phyloP scores from a whole-genome alignment of 768 basidiomycete species.

The Amanita molliuscula region DNA sequence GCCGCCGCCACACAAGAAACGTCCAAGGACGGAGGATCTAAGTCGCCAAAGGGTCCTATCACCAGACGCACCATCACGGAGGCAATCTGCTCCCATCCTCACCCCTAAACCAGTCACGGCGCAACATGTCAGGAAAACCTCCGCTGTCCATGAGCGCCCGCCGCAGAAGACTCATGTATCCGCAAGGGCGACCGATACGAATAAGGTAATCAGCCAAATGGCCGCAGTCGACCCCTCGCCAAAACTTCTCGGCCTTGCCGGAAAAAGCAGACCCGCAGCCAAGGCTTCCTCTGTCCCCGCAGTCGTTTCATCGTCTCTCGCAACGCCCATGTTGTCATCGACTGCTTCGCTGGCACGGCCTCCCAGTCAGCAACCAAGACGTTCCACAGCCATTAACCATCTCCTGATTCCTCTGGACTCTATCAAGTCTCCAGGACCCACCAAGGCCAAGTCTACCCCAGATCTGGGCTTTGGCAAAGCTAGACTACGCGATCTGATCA shows the following conservation, averaged over 20 bases:
- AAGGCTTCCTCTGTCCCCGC: conserved; percentile 66
- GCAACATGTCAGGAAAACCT: neutral
- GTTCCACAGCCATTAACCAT: neutral
- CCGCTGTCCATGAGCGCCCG: neutral
- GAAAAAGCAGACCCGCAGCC: conserved; percentile 24
- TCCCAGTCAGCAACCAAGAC: conserved; percentile 1
- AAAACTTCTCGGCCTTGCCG: conserved; percentile 10
- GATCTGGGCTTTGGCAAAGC: conserved; percentile 73
- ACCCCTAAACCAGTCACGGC: neutral
- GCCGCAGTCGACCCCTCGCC: neutral
- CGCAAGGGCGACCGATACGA: neutral
- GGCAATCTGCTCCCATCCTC: neutral
- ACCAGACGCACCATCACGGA: neutral
- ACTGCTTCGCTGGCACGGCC: conserved; percentile 67
- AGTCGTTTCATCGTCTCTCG: conserved; percentile 60
- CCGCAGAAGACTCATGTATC: neutral
- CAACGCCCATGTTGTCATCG: conserved; percentile 61
- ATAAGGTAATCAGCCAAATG: neutral
- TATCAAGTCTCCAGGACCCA: conserved; percentile 4
- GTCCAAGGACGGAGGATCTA: neutral
- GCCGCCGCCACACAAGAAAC: conserved; percentile 30
- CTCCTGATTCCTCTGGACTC: neutral
- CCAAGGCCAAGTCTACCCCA: conserved; percentile 12
- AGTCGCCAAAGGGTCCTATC: neutral
- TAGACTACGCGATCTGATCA: conserved; percentile 65